Evolutionary conservation across 345 rosid genomes (phyloP).

Genomic region (Populus alba): DNA sequence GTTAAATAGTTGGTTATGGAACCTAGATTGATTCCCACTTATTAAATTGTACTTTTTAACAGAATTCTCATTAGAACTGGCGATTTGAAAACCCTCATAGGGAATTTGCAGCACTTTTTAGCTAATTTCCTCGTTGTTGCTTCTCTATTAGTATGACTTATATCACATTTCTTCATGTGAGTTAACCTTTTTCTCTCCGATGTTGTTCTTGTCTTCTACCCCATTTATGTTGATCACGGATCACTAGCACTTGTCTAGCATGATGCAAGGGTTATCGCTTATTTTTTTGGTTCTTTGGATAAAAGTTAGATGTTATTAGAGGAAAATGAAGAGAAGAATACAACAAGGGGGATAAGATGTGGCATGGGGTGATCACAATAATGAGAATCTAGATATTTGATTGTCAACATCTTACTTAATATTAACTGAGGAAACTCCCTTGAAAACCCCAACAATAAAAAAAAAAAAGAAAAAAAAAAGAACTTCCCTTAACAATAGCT

Average conservation of each 20-base stretch:
- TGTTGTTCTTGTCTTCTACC: neutral
- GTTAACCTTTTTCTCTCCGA: neutral
- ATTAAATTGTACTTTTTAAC: neutral
- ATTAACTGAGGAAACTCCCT: neutral
- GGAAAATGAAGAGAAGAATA: neutral
- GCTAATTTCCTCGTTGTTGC: neutral
- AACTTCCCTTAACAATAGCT: too few relatives aligned
- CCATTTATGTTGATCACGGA: neutral
- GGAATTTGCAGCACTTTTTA: neutral
- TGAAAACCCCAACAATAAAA: too few relatives aligned
- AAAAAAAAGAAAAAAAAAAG: too few relatives aligned
- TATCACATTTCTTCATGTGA: neutral
- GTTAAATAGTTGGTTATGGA: neutral
- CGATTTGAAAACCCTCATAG: neutral
- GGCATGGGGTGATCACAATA: neutral
- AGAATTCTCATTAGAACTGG: neutral
- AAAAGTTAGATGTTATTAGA: neutral
- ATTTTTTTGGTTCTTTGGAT: neutral
- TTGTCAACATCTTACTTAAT: neutral
- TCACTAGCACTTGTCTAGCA: neutral
- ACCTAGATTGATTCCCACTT: neutral
- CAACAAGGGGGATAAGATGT: neutral
- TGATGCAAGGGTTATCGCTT: neutral
- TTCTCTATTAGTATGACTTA: neutral
- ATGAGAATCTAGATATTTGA: too few relatives aligned